Base-by-base conservation (phyloP, 495 filamentous ascomycete genomes). In the Penicillium samsonianum region DNA sequence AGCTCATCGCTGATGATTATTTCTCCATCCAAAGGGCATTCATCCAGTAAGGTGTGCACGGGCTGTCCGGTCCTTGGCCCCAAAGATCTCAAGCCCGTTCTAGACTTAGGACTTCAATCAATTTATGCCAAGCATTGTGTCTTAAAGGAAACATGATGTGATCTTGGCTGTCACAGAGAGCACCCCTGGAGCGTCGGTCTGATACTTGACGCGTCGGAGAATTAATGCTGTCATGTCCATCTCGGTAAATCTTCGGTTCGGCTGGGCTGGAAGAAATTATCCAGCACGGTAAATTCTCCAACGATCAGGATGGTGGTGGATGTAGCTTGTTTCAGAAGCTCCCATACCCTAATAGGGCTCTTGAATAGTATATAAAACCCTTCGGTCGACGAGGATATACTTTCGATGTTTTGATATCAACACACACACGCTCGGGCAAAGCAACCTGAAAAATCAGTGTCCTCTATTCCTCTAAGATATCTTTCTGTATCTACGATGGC, bases 401-500 rank as follows among this genome's bases (percentile, higher is more conserved):
- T 7, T 8, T 40, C 23, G 8, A n/a, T 33, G 11, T 20, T 41
- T 30, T 10, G 25, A 51, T 17, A 45, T 19, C 53, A 55, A 38
- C 22, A 22, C 25, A 16, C 20, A 28, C 19, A 28, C 9, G 3
- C 30, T 37, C 30, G 31, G 3, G 19, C 52, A 26, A 52, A 20
- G 11, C 43, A 25, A 22, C 12, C 5, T n/a, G 22, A 7, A 41
- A n/a, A 48, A 43, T 12, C 1, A 48, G 33, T 30, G 45, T 49
- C 19, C 28, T 30, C 44, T 42, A 58, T 57, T 37, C 26, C 8
- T 47, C 20, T 8, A 28, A 44, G 37, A 41, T 50, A 25, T 14
- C 30, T 47, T 52, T 31, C 25, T 19, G 22, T 53, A 8, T 22
- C 17, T 16, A 31, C 48, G 58, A 74, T 71, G 69, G 46, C 59